Evolutionary conservation across 208 protist genomes (phyloP), one percentile per base, ranked within the genome.

Genomic region (Leishmania amazonensis): DNA sequence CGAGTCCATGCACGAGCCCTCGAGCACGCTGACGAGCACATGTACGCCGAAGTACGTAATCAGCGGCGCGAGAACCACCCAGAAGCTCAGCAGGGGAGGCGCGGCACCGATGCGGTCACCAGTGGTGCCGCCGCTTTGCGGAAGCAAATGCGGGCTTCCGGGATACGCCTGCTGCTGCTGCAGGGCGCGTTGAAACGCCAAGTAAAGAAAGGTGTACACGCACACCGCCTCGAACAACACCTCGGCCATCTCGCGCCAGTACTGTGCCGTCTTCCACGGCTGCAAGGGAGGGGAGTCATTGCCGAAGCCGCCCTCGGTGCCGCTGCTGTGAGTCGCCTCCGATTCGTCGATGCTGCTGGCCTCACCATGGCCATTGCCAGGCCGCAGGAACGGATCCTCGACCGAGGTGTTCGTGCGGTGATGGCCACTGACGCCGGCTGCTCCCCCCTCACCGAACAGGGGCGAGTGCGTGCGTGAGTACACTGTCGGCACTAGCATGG

Each of bases 31-130:
- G 54, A 78, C 28, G 40, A 81, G 9, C 9, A 80, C 24, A 42
- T 82, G 31, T 2, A 71, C 62, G 47, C 81, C 81, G 58, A 80
- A 85, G 73, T 85, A 89, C 31, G 88, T 77, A 47, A 94, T 84
- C 53, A 94, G 88, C 7, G 91, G 91, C 4, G 88, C n/a, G 57
- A 92, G 89, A 51, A 94, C 60, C 19, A 87, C 54, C 88, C 88
- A 94, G 78, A 92, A 94, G 76, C 88, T 91, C 71, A 91, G 35
- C 35, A 78, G 31, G 24, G 76, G 38, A 6, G 62, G 24, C 40
- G 24, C 17, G 0, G 19, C 2, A 24, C 13, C n/a, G 28, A 11
- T 28, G 40, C 58, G 40, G 19, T 64, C 57, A 24, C 24, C 57
- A 24, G 57, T 28, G 54, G 49, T 24, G 65, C 8, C 51, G 1